Evolutionary conservation across 164 flowering plant species (phyloP).

Genomic region (Platanus orientalis): DNA sequence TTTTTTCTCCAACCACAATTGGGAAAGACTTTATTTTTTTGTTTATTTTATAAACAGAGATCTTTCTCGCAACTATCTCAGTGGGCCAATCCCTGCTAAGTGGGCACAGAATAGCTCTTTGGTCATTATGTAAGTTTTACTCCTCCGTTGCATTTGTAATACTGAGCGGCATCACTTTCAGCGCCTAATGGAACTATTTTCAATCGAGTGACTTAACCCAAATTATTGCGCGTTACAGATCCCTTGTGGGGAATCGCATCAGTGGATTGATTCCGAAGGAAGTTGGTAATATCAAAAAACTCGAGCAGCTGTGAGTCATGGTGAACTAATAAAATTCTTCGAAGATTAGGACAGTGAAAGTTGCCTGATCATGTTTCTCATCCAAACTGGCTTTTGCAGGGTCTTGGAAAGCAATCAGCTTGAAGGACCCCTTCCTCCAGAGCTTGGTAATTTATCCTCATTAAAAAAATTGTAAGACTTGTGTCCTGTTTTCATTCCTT

Average conservation of each 20-base stretch:
- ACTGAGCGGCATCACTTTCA: not conserved
- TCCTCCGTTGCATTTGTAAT: not conserved
- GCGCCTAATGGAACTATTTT: not conserved
- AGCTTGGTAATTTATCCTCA: slow-evolving; percentile 22
- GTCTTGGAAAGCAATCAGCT: slow-evolving; percentile 23
- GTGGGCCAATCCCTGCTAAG: slow-evolving; percentile 24
- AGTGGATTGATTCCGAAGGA: slow-evolving; percentile 34
- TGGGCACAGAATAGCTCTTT: slow-evolving; percentile 51
- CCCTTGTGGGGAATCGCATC: slow-evolving; percentile 59
- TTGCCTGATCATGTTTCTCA: not conserved
- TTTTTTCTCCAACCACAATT: no score
- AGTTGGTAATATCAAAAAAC: slow-evolving; percentile 18
- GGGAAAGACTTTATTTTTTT: not conserved
- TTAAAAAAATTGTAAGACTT: slow-evolving; percentile 24
- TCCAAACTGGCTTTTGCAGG: slow-evolving; percentile 15
- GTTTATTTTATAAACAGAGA: no score
- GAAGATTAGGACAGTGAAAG: not conserved
- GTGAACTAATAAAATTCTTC: not conserved
- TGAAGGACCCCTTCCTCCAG: slow-evolving; percentile 25
- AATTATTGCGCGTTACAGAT: slow-evolving; percentile 31
- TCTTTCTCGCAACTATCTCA: slow-evolving; percentile 37
- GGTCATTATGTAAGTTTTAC: slow-evolving; percentile 45
- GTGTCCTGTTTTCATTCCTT: no score
- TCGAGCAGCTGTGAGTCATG: slow-evolving; percentile 20
- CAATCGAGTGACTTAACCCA: not conserved